Evolutionary conservation across 2,329 filamentous ascomycete genomes (phyloP).

Genomic region (Drechslerella coelobrocha): DNA sequence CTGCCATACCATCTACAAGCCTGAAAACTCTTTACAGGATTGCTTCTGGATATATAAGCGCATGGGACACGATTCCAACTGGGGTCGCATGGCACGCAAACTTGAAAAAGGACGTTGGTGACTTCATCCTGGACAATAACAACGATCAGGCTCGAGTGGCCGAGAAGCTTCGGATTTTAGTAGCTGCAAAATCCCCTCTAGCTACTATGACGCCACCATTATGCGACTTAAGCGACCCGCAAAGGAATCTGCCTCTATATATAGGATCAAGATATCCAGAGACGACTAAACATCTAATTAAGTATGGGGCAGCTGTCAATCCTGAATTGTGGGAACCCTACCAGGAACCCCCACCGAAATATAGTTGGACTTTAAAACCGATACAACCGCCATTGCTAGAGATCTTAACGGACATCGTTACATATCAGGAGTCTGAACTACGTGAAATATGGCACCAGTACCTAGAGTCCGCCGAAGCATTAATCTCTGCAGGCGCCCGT

Average conservation of each 20-base stretch:
- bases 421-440: neutral
- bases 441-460: neutral
- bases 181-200: neutral
- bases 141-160: neutral
- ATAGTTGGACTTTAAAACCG: neutral
- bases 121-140: neutral
- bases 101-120: conserved; percentile 2
- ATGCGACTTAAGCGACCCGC: neutral
- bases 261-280: conserved; percentile 4
- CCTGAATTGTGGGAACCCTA: neutral
- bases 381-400: neutral
- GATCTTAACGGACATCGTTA: neutral
- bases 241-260: neutral
- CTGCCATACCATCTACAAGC: neutral
- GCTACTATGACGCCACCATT: neutral
- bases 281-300: conserved; percentile 1
- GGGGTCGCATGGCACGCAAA: neutral
- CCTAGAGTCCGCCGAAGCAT: conserved; percentile 1
- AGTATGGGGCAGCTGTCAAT: conserved; percentile 10
- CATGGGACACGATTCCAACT: neutral
- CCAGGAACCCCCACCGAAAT: neutral
- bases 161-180: neutral
- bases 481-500: conserved; percentile 8
- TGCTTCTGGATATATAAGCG: neutral
- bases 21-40: neutral